phyloP scores from a whole-genome alignment of 2,329 filamentous ascomycete species.

The Ilyonectria destructans region DNA sequence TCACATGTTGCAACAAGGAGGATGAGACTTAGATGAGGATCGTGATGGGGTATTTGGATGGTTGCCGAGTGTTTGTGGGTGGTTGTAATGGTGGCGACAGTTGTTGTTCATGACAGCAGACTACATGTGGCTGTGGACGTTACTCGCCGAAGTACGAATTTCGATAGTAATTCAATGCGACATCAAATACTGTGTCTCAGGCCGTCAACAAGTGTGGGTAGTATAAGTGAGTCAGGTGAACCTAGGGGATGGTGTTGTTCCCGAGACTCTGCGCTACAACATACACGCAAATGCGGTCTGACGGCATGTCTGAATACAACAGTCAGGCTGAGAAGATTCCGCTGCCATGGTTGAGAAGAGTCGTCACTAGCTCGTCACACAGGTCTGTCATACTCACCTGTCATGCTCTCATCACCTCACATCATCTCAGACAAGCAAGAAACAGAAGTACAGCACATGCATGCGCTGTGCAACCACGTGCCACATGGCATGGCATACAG shows the following conservation, averaged over 20 bases:
- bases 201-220: background rate
- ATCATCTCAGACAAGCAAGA: background rate
- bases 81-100: too few relatives aligned
- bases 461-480: slow-evolving; percentile 17
- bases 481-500: slow-evolving; percentile 21
- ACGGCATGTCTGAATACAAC: background rate
- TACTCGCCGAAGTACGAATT: background rate
- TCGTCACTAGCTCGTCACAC: slow-evolving; percentile 5
- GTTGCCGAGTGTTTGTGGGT: background rate
- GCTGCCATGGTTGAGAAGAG: background rate
- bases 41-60: background rate
- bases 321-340: slow-evolving; percentile 16
- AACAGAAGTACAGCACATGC: slow-evolving; percentile 3
- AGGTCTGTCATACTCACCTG: slow-evolving; percentile 5
- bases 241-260: background rate
- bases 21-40: background rate
- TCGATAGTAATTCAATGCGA: too few relatives aligned
- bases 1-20: slow-evolving; percentile 23
- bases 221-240: slow-evolving; percentile 3
- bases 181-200: background rate
- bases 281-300: background rate
- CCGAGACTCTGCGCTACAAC: background rate
- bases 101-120: background rate
- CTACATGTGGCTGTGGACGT: background rate
- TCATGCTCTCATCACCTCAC: background rate